Percentiles rank a stretch among this genome's conserved stretches.
Evolutionary conservation across 108 stramenopile species (phyloP).

Genomic region (Mediolabrus comicus): DNA sequence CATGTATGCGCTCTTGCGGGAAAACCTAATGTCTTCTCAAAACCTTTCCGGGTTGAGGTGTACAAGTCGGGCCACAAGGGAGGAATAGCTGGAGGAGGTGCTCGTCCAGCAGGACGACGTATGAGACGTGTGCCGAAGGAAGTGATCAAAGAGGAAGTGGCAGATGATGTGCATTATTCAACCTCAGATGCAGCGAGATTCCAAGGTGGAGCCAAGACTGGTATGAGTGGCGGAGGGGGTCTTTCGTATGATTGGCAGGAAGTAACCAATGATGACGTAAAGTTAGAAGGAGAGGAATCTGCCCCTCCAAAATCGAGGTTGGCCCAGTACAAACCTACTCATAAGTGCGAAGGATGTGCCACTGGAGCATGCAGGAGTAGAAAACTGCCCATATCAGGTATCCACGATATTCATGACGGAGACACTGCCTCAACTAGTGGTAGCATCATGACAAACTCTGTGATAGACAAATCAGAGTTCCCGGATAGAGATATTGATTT

Average conservation of each 20-base stretch:
- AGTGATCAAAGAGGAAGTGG: conserved; percentile 25
- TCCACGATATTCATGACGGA: conserved; percentile 42
- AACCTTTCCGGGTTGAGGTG: conserved; percentile 42
- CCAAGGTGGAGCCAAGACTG: conserved; percentile 4
- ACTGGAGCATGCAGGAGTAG: conserved; percentile 30
- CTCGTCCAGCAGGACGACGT: conserved; percentile 27
- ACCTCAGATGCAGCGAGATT: conserved; percentile 18
- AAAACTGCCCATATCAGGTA: conserved; percentile 23
- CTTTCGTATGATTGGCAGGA: conserved; percentile 22
- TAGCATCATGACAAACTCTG: conserved; percentile 33
- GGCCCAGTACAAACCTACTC: conserved; percentile 1
- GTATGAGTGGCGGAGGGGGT: neutral
- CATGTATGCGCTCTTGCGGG: conserved; percentile 10
- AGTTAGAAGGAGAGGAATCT: neutral
- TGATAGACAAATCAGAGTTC: conserved; percentile 40
- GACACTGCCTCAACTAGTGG: conserved; percentile 43
- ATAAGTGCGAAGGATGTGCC: conserved; percentile 41
- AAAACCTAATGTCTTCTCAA: conserved; percentile 7
- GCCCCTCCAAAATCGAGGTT: neutral
- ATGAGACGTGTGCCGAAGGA: conserved; percentile 37
- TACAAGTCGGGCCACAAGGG: conserved; percentile 16
- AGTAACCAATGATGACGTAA: neutral
- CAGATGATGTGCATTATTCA: conserved; percentile 2
- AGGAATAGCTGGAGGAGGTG: conserved; percentile 30
- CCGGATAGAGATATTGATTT: conserved; percentile 41